A percentile compares a stretch with the other conserved stretches of the same genome.
These are phyloP conservation scores for Cladophialophora chaetospira DNA, from an alignment of 2,329 filamentous ascomycete genomes.

Conservation along the genomic window DNA sequence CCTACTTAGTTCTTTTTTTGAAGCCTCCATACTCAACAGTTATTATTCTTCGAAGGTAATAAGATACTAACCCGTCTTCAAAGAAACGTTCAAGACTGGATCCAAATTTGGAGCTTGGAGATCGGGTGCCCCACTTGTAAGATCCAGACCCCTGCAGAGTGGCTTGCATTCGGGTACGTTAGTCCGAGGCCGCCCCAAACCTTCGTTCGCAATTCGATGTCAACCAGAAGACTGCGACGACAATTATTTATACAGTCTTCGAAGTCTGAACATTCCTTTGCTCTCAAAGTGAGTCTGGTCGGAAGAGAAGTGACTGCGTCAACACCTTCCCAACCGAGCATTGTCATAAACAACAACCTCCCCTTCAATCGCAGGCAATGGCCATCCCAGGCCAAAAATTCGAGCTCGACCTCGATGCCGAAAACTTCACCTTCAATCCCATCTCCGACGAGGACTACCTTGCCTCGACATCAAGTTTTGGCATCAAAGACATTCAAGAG, in stretches of 20 bases:
- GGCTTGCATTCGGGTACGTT: not conserved
- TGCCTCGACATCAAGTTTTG: slow-evolving; percentile 38
- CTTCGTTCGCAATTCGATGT: not conserved
- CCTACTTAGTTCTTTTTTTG: not conserved
- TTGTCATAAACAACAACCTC: too few relatives aligned
- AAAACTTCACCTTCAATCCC: slow-evolving; percentile 38
- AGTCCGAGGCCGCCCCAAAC: not conserved
- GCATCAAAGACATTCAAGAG: slow-evolving; percentile 78
- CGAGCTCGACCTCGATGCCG: slow-evolving; percentile 60
- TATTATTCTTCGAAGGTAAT: too few relatives aligned
- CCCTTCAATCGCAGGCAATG: too few relatives aligned
- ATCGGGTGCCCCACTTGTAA: not conserved
- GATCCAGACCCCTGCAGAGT: not conserved
- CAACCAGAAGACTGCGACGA: not conserved
- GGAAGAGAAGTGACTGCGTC: too few relatives aligned
- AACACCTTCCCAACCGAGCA: too few relatives aligned
- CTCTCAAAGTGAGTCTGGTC: too few relatives aligned
- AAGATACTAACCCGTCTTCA: too few relatives aligned
- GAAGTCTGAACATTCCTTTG: too few relatives aligned
- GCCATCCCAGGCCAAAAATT: slow-evolving; percentile 58
- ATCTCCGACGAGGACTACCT: slow-evolving; percentile 36
- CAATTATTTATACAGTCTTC: too few relatives aligned
- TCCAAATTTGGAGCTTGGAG: not conserved
- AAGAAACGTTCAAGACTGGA: not conserved
- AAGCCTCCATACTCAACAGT: too few relatives aligned